Evolutionary conservation across 495 filamentous ascomycete genomes (phyloP).

Genomic region (Thozetella sp.): DNA sequence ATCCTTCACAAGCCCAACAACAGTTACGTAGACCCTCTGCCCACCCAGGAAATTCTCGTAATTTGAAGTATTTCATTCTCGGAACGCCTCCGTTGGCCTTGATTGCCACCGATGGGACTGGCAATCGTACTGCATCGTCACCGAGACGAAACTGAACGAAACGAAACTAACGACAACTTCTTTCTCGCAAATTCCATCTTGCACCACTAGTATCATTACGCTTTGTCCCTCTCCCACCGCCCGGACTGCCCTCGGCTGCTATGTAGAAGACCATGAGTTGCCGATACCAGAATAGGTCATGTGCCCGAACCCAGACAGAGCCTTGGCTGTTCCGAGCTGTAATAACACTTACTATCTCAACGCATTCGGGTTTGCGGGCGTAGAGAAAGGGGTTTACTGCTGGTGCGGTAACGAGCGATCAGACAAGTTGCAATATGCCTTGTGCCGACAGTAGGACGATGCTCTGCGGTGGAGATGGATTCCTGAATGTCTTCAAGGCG

Average conservation of each 20-base stretch:
- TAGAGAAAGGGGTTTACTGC: conserved; percentile 25
- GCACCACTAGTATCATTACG: conserved; percentile 8
- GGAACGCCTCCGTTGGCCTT: conserved; percentile 19
- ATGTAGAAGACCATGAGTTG: conserved; percentile 9
- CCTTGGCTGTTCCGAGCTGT: conserved; percentile 13
- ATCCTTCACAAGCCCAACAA: too few species aligned
- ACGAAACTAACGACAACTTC: conserved; percentile 4
- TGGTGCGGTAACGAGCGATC: conserved; percentile 22
- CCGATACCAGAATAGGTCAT: conserved; percentile 11
- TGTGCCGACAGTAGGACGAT: conserved; percentile 18
- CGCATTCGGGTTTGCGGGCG: conserved; percentile 9
- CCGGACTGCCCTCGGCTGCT: conserved; percentile 16
- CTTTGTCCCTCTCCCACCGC: conserved; percentile 15
- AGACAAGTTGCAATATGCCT: conserved; percentile 22
- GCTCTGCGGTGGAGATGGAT: conserved; percentile 21
- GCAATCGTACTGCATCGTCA: conserved; percentile 17
- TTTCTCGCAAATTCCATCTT: conserved; percentile 1
- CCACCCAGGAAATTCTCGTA: too few species aligned
- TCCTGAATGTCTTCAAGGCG: conserved; percentile 16
- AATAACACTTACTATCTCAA: conserved; percentile 12
- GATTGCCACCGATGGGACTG: conserved; percentile 15
- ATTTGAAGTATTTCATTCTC: too few species aligned
- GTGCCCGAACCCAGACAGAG: conserved; percentile 7
- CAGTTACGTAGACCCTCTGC: too few species aligned
- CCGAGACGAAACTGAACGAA: conserved; percentile 4